phyloP scores from a whole-genome alignment of 805 yeast genomes.

The Candida nanaspora region DNA sequence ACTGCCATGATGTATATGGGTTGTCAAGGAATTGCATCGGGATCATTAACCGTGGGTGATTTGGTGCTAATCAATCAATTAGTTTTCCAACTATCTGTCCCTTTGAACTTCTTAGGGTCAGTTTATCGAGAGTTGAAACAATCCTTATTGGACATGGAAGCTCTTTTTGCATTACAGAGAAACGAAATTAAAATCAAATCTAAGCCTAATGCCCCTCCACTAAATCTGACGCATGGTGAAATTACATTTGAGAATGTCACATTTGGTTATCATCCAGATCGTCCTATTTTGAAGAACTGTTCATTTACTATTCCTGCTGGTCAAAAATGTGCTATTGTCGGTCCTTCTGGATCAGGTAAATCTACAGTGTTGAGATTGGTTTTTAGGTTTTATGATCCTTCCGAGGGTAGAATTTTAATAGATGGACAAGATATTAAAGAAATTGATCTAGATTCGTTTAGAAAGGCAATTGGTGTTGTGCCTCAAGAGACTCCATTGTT shows the following conservation, averaged over 20 bases:
- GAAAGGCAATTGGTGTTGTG: conserved; percentile 79
- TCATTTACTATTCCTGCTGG: conserved; percentile 88
- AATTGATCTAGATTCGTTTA: conserved; percentile 66
- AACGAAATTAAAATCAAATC: conserved; percentile 63
- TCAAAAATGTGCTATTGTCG: conserved; percentile 85
- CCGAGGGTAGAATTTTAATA: conserved; percentile 66
- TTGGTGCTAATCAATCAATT: conserved; percentile 90
- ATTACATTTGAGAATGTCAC: conserved; percentile 85
- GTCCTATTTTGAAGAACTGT: conserved; percentile 79
- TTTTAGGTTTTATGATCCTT: conserved; percentile 85
- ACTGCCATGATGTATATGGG: conserved; percentile 99
- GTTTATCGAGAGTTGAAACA: conserved; percentile 94
- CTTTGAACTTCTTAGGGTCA: conserved; percentile 88
- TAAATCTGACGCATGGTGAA: conserved; percentile 55
- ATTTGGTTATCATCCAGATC: conserved; percentile 84
- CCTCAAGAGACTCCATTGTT: conserved; percentile 97
- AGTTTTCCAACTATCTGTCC: conserved; percentile 93
- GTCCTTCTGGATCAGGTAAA: conserved; percentile 95
- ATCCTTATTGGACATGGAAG: conserved; percentile 91
- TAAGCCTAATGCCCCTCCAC: conserved; percentile 52
- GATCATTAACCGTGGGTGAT: conserved; percentile 86
- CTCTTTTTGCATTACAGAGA: conserved; percentile 77
- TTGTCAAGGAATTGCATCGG: conserved; percentile 82
- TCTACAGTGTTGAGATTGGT: conserved; percentile 79
- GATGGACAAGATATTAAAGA: conserved; percentile 85